These are phyloP conservation scores for Coemansia pectinata DNA, from an alignment of 192 early-diverging fungal species.

Conservation along the genomic window DNA sequence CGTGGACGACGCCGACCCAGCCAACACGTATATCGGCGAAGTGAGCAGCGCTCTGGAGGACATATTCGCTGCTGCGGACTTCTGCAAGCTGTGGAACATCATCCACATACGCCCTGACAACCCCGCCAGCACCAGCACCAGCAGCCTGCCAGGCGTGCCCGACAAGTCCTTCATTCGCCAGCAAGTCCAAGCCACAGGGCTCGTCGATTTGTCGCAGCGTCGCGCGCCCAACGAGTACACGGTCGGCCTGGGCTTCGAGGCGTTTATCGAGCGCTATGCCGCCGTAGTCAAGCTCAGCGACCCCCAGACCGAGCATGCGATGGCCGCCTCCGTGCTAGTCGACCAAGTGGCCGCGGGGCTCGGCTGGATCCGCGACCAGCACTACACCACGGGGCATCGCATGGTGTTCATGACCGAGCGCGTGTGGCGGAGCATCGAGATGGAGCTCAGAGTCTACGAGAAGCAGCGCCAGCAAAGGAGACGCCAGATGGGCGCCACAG, in stretches of 20 bases:
- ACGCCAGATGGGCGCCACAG: constrained; percentile 23
- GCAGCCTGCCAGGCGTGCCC: constrained; percentile 45
- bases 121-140: constrained; percentile 7
- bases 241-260: constrained; percentile 64
- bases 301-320: constrained; percentile 5
- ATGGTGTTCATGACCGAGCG: constrained; percentile 71
- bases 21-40: constrained; percentile 56
- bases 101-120: constrained; percentile 79
- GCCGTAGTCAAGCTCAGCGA: constrained; percentile 47
- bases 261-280: constrained; percentile 74
- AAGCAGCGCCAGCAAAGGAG: constrained; percentile 51
- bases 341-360: constrained; percentile 21
- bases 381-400: constrained; percentile 58
- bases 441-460: constrained; percentile 60
- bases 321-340: constrained; percentile 47
- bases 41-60: constrained; percentile 73
- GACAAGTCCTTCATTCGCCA: constrained; percentile 65
- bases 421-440: constrained; percentile 83
- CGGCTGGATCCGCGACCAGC: constrained; percentile 40
- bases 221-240: constrained; percentile 71
- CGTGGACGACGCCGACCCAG: constrained; percentile 37
- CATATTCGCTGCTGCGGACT: constrained; percentile 71
- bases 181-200: constrained; percentile 68
- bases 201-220: constrained; percentile 73
- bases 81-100: constrained; percentile 80